Base-by-base conservation (phyloP, 1,284 basidiomycete species). In the Wallemia mellicola region DNA sequence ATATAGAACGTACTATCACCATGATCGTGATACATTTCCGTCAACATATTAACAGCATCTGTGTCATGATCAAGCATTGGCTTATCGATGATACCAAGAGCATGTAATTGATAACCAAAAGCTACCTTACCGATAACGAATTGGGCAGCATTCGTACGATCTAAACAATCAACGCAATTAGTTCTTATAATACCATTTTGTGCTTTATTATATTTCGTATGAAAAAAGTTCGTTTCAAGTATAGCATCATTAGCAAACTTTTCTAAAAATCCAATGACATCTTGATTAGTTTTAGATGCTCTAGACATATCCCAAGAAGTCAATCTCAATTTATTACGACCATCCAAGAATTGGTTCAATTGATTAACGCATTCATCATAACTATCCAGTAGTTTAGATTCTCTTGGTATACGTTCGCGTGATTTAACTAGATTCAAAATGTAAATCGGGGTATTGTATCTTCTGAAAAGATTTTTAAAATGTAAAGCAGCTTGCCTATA, bases 11-110 rank as follows among this genome's bases (percentile, higher is more conserved):
- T 65, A 86, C 86, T 89, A 65, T 94, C 88, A 1, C 88, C 87
- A 65, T 91, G 86, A 68, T 94, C 87, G 68, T 96, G 89, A 69
- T 95, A 98, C 91, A 99, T 96, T 71, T 96, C 89, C 0, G 91
- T 98, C 64, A 99, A 69, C 79, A 98, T 91, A 68, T 94, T 88
- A 58, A 94, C 85, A 0, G 88, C 89, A 68, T 95, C 92, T 11
- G 85, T 91, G 65, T 95, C 89, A 67, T 95, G 95, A 0, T 82
- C 79, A 25, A 98, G 73, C 64, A 85, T 80, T 0, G 92, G 87
- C 61, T 74, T 81, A 22, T 82, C 79, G 25, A 87, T 82, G 22
- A 91, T 76, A 1, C 94, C 94, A 0, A 99, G 78, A 0, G 89
- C 91, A 67, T 94, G 89, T 7, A 99, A 75, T 68, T 99, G 94